Base-by-base conservation (phyloP, 2,329 filamentous ascomycete species). In the Lasiodiplodia theobromae region DNA sequence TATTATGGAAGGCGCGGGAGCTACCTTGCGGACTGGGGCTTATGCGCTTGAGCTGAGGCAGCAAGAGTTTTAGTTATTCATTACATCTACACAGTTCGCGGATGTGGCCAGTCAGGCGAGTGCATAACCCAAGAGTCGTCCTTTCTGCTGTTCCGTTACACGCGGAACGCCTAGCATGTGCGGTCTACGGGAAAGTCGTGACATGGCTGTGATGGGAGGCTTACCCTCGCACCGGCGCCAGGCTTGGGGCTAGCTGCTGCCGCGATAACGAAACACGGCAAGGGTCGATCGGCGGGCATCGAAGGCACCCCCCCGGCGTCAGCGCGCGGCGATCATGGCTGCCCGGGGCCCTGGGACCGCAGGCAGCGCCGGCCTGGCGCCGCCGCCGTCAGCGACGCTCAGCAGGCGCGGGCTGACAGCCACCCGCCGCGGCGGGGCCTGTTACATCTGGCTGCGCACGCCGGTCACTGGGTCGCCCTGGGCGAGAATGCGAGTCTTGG, bases 161-260 rank as follows among this genome's bases (percentile, higher is more conserved):
- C 77, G 76, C 73, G 74, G 76, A 74, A 70, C 74, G 66, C 66
- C 66, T 58, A 67, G 66, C 76, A 77, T 74, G 74, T 74, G 77
- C 77, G 76, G 51, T 67, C 47, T 66, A 66, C 64, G 60, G 54
- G 65, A 63, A 63, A 57, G 65, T 58, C 54, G 69, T 69, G 70
- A 70, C 64, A 68, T 69, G 68, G 69, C 69, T 56, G 25, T 12
- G 51, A 67, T 62, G 68, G 58, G 54, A 62, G 66, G 66, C 67
- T 69, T 65, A 66, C 67, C 58, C 67, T 66, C 56, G 54, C 56
- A 63, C 66, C 66, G 66, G 56, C 54, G 65, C 65, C 65, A 40
- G 65, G 54, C 65, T 67, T 67, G 56, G 65, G 65, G 54, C 34
- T 64, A 52, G 60, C 60, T 66, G 63, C 63, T 66, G 63, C 31